Conservation (phyloP, 2,329 filamentous ascomycete species). For the Dendryphion nanum region DNA sequence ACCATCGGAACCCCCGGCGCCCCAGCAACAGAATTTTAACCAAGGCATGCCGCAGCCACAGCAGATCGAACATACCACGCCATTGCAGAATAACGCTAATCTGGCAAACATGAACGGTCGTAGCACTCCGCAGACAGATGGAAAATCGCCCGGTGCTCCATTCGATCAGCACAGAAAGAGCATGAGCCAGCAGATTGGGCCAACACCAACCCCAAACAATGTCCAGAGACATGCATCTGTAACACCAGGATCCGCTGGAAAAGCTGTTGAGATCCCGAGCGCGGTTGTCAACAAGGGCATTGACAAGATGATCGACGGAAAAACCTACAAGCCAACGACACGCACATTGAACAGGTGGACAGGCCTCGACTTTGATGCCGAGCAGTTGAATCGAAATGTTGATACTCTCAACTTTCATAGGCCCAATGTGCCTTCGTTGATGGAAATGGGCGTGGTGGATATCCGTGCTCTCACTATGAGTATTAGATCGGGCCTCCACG, state of each 20-base stretch:
- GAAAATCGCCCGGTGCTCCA: constrained; percentile 14
- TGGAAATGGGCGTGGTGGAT: constrained; percentile 84
- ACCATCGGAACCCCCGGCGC: constrained; percentile 49
- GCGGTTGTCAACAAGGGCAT: constrained; percentile 16
- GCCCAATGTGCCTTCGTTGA: constrained; percentile 71
- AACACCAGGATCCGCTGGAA: constrained; percentile 28
- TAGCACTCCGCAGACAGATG: constrained; percentile 45
- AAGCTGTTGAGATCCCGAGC: constrained; percentile 9
- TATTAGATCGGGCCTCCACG: constrained; percentile 83
- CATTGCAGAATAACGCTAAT: constrained; percentile 47
- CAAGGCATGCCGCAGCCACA: constrained; percentile 50
- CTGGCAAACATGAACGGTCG: constrained; percentile 47
- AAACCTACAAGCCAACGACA: constrained; percentile 28
- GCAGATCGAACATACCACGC: constrained; percentile 40
- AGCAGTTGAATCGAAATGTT: constrained; percentile 70
- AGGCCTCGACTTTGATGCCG: constrained; percentile 40
- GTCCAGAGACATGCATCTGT: constrained; percentile 24
- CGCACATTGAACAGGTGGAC: constrained; percentile 28
- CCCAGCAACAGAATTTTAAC: constrained; percentile 23
- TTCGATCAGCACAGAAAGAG: constrained; percentile 35
- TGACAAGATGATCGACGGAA: constrained; percentile 27
- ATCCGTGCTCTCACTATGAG: constrained; percentile 86
- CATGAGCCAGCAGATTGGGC: constrained; percentile 35
- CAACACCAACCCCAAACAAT: constrained; percentile 32
- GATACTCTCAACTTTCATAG: constrained; percentile 66